Evolutionary conservation across 2,329 filamentous ascomycete species (phyloP), one percentile per base, ranked within the genome.

Genomic region (Stromatinia cepivora): DNA sequence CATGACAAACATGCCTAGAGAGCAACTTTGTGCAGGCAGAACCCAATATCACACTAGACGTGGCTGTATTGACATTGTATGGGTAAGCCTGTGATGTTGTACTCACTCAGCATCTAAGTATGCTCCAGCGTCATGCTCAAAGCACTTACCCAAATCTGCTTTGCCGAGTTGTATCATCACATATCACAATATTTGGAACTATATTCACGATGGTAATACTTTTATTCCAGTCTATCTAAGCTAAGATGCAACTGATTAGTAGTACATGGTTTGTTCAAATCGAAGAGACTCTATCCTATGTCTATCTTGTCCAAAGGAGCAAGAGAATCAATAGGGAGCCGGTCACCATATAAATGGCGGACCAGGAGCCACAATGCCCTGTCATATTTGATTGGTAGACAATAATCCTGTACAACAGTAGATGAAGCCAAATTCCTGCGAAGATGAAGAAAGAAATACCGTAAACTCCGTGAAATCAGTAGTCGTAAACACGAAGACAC

Each of bases 231-330:
- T 59, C 56, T 61, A 53, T 54, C 42, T 66, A 48, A 69, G 65
- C 64, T 66, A 52, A 20, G 34, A 63, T 70, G 63, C 70, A 72
- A 54, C 50, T 58, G 28, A 53, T 46, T 69, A 58, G 39, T 69
- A 46, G 70, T 71, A 72, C 63, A 66, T 58, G 42, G 57, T 62
- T 53, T 34, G 58, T 59, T 50, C 34, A 69, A 39, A 53, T 42
- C 28, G 45, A 63, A 63, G 46, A 69, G 52, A 67, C 61, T 63
- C 61, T 70, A 70, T 70, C 69, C 69, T 69, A 70, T 39, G 48
- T 69, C 67, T 66, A 53, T 63, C 70, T 71, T 71, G 70, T 71
- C 70, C 67, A 70, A 71, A 61, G 67, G 67, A 71, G 67, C 67
- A 71, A 71, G 70, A 71, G 54, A 67, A 68, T 67, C 50, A 65